Conservation (phyloP, 164 flowering plant genomes). For the Buxus sempervirens region DNA sequence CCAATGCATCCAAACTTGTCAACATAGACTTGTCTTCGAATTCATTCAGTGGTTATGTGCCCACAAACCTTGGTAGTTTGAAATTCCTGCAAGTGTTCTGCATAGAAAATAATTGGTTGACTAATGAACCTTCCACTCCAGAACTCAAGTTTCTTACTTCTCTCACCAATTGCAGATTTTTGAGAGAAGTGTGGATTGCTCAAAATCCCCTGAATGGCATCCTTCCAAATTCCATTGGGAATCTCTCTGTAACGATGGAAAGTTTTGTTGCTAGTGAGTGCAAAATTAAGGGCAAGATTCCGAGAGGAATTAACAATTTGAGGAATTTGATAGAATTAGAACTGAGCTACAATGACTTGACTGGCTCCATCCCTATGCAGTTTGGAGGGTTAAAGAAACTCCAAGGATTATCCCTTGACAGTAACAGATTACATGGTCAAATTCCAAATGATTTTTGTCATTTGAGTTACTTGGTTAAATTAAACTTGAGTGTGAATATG, state of each 20-base stretch:
- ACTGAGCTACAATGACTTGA: constrained; percentile 18
- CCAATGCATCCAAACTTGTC: constrained; percentile 27
- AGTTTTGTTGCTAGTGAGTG: not conserved
- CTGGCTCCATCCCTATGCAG: constrained; percentile 23
- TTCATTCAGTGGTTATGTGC: constrained; percentile 28
- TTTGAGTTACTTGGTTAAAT: constrained; percentile 6
- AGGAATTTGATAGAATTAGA: constrained; percentile 10
- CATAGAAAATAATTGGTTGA: constrained; percentile 15
- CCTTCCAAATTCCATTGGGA: constrained; percentile 34
- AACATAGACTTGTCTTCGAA: constrained; percentile 8
- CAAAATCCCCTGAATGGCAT: constrained; percentile 19
- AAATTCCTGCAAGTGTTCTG: constrained; percentile 8
- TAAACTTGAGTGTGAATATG: constrained; percentile 12
- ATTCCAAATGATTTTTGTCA: constrained; percentile 17
- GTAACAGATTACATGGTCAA: constrained; percentile 14
- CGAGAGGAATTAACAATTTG: constrained; percentile 30
- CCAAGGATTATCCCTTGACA: constrained; percentile 12
- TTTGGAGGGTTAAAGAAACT: constrained; percentile 14
- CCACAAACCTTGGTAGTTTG: constrained; percentile 22
- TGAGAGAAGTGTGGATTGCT: constrained; percentile 13
- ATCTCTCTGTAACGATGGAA: constrained; percentile 26
- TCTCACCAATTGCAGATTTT: constrained; percentile 19
- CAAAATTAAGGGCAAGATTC: constrained; percentile 25
- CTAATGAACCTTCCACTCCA: constrained; percentile 7
- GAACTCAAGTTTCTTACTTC: constrained; percentile 21